Evolutionary conservation across 306 rosid species (phyloP).

Genomic region (Quercus dentata): DNA sequence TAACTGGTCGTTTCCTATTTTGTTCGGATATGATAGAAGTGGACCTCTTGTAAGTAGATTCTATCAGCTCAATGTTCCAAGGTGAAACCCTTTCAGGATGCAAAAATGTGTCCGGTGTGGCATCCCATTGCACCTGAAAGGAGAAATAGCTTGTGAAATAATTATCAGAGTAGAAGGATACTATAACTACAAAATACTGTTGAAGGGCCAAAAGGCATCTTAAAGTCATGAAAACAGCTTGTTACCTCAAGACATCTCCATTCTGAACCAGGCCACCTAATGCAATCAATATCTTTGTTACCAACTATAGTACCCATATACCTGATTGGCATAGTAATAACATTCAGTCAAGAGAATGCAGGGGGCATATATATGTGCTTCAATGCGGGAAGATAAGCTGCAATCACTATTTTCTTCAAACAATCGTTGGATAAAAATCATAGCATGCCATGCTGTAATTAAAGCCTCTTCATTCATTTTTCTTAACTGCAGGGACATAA

Average conservation of each 20-base stretch:
- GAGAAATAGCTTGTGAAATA: not conserved
- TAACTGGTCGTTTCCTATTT: conserved; percentile 28
- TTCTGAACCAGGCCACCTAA: conserved; percentile 65
- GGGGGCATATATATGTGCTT: not conserved
- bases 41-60: conserved; percentile 9
- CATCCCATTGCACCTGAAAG: conserved; percentile 70
- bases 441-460: not conserved
- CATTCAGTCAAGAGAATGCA: not conserved
- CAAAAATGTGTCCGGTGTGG: conserved; percentile 6
- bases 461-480: not conserved
- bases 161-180: not conserved
- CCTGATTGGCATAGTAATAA: conserved; percentile 27
- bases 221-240: not conserved
- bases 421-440: not conserved
- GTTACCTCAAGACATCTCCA: conserved; percentile 73
- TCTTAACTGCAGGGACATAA: not conserved
- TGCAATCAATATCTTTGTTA: conserved; percentile 46
- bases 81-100: conserved; percentile 61
- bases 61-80: conserved; percentile 56
- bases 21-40: conserved; percentile 8
- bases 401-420: not conserved
- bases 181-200: not conserved
- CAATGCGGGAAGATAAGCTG: not conserved
- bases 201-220: not conserved
- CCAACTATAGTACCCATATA: conserved; percentile 46